A percentile compares a stretch with the other conserved stretches of the same genome.
phyloP scores from a whole-genome alignment of 2,329 filamentous ascomycete species.

The Sporothrix brasiliensis region DNA sequence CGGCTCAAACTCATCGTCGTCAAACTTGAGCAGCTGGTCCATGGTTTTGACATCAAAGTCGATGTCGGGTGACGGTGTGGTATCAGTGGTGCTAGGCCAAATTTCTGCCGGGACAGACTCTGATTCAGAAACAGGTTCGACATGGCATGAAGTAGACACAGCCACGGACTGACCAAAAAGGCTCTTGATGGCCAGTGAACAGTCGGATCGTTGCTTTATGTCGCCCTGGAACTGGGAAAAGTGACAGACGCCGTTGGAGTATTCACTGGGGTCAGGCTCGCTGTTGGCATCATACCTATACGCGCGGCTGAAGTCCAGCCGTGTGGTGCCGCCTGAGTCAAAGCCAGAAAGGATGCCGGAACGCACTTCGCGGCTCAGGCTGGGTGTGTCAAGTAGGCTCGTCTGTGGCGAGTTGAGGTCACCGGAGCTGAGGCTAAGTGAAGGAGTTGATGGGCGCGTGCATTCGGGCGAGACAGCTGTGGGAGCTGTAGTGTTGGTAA shows the following conservation, averaged over 20 bases:
- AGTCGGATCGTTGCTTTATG: not conserved
- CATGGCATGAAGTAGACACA: not conserved
- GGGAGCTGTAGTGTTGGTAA: conserved; percentile 2
- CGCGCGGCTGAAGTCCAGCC: not conserved
- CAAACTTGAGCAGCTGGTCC: not conserved
- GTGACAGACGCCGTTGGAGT: not conserved
- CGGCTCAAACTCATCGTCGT: conserved; percentile 3
- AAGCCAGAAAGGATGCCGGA: conserved; percentile 12
- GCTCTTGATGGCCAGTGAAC: not conserved
- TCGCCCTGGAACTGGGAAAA: not conserved
- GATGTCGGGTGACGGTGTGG: not conserved
- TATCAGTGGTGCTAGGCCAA: not conserved
- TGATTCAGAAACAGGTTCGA: conserved; percentile 7
- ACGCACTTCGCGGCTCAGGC: not conserved
- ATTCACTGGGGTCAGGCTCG: conserved; percentile 3
- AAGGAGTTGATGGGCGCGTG: conserved; percentile 29
- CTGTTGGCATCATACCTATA: conserved; percentile 21
- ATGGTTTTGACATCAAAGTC: not conserved
- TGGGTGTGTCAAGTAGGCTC: conserved; percentile 29
- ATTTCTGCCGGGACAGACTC: conserved; percentile 19
- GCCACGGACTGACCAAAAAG: not conserved
- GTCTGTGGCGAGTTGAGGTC: conserved; percentile 28
- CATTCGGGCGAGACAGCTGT: not conserved
- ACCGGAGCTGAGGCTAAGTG: conserved; percentile 27
- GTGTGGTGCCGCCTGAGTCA: conserved; percentile 9